Percentiles rank a stretch among this genome's conserved stretches.
These are phyloP conservation scores for Chalciporus piperatus DNA, from an alignment of 768 basidiomycete species.

Conservation along the genomic window DNA sequence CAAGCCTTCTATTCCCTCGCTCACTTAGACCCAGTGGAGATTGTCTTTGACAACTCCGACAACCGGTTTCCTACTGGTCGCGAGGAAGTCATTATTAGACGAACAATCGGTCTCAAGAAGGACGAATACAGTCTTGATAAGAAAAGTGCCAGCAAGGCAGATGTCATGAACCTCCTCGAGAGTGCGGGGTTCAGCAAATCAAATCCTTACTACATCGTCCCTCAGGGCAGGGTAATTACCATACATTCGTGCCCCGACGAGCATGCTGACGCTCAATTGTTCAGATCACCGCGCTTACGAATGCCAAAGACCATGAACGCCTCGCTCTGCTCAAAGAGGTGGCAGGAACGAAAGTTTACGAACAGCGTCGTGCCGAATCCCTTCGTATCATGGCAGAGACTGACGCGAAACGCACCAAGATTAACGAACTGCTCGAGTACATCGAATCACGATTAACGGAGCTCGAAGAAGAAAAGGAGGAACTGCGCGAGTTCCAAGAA, in stretches of 20 bases:
- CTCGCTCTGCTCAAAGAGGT: slow-evolving; percentile 96
- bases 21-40: slow-evolving; percentile 55
- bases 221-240: slow-evolving; percentile 84
- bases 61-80: slow-evolving; percentile 91
- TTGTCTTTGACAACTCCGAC: slow-evolving; percentile 93
- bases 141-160: slow-evolving; percentile 93
- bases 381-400: slow-evolving; percentile 98
- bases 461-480: slow-evolving; percentile 97
- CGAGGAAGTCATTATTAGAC: slow-evolving; percentile 81
- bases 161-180: slow-evolving; percentile 96
- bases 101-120: slow-evolving; percentile 97
- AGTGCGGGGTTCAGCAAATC: slow-evolving; percentile 96
- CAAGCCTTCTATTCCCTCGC: background rate
- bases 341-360: slow-evolving; percentile 97
- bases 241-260: background rate
- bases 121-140: slow-evolving; percentile 97
- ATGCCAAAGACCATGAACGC: slow-evolving; percentile 94
- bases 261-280: slow-evolving; percentile 5
- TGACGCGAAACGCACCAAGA: slow-evolving; percentile 87
- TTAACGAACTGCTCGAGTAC: slow-evolving; percentile 83
- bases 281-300: slow-evolving; percentile 93
- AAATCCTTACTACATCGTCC: slow-evolving; percentile 99
- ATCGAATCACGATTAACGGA: slow-evolving; percentile 89
- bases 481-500: slow-evolving; percentile 93
- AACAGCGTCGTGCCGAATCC: slow-evolving; percentile 88